Percentiles rank a stretch among this genome's conserved stretches.
phyloP scores from a whole-genome alignment of 441 rosid genomes.

The Theobroma grandiflorum region DNA sequence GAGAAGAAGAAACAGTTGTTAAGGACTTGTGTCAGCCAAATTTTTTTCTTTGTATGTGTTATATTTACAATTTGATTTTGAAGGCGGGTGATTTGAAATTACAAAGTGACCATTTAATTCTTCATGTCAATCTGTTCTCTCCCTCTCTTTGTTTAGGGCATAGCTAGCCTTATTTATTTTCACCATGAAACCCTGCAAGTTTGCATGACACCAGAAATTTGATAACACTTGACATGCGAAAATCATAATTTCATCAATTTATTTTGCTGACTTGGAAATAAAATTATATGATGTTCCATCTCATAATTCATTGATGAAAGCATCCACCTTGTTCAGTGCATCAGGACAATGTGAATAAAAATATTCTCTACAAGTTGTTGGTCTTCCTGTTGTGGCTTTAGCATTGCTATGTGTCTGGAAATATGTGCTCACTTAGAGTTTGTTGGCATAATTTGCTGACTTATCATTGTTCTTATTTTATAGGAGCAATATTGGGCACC shows the following conservation, averaged over 20 bases:
- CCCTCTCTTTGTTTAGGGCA: neutral
- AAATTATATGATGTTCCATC: slow-evolving; percentile 14
- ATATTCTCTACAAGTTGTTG: neutral
- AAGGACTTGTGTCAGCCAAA: neutral
- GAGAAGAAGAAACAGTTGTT: neutral
- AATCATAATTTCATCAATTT: neutral
- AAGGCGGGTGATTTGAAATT: neutral
- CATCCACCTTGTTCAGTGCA: slow-evolving; percentile 5
- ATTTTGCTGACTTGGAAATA: slow-evolving; percentile 3
- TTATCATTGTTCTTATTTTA: slow-evolving; percentile 23
- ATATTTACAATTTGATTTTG: neutral
- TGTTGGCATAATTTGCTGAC: neutral
- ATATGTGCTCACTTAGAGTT: neutral
- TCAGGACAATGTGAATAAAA: neutral
- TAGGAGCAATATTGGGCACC: slow-evolving; percentile 96
- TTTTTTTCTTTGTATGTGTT: neutral
- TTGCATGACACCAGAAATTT: neutral
- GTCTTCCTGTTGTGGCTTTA: neutral
- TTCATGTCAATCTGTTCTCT: neutral
- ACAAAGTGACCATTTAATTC: neutral
- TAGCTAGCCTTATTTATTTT: neutral
- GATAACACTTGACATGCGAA: neutral
- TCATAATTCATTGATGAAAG: neutral
- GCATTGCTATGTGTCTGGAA: neutral
- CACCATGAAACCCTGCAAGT: neutral